Percentiles rank a stretch among this genome's conserved stretches.
Conservation (phyloP, 495 filamentous ascomycete species). For the Chaetomidium leptoderma region DNA sequence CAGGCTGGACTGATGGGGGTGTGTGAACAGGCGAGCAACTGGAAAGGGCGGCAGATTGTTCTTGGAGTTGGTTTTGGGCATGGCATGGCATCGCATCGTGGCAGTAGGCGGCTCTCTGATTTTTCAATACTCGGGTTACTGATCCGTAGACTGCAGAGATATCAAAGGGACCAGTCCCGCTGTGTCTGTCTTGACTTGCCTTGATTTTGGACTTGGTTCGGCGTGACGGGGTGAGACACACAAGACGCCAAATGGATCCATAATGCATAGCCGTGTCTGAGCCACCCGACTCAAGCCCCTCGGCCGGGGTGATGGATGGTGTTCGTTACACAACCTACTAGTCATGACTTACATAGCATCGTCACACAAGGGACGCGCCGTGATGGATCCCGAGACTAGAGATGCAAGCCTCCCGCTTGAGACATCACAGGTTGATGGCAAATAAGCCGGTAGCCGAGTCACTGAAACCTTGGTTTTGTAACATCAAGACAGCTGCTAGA, state of each 20-base stretch:
- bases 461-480: too few species aligned
- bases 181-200: neutral
- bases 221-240: too few species aligned
- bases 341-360: too few species aligned
- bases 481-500: too few species aligned
- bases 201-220: too few species aligned
- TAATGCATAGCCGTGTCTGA: too few species aligned
- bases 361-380: neutral
- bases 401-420: constrained; percentile 2
- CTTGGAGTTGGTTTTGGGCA: neutral
- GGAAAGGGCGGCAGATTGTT: neutral
- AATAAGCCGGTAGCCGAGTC: too few species aligned
- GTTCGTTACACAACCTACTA: neutral
- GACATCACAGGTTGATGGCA: neutral
- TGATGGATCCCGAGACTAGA: neutral
- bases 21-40: constrained; percentile 10
- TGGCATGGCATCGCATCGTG: neutral
- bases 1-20: neutral
- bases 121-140: neutral
- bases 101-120: neutral
- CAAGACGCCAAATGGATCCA: too few species aligned
- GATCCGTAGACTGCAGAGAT: neutral
- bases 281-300: neutral
- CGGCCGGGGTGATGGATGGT: neutral
- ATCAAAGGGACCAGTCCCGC: neutral